These are phyloP conservation scores for Leucaena leucocephala DNA, from an alignment of 306 rosid species.

Conservation along the genomic window DNA sequence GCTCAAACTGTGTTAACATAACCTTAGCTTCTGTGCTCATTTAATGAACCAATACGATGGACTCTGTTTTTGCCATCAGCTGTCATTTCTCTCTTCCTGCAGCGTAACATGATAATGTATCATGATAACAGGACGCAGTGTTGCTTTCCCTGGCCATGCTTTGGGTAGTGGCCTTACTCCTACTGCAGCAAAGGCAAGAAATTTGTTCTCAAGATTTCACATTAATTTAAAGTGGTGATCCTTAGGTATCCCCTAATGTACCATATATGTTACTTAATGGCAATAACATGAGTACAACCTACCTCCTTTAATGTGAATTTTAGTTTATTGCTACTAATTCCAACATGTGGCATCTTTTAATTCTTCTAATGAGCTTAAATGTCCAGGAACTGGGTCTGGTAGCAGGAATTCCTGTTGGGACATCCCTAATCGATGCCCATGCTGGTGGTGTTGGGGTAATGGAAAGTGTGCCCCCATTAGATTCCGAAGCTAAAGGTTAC, in stretches of 20 bases:
- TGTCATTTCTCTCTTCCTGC: constrained; percentile 37
- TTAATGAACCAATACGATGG: constrained; percentile 5
- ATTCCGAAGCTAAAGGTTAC: constrained; percentile 63
- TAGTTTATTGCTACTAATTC: constrained; percentile 33
- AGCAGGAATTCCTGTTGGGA: constrained; percentile 92
- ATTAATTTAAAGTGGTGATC: constrained; percentile 55
- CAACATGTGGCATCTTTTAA: constrained; percentile 15
- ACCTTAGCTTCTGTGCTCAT: constrained; percentile 23
- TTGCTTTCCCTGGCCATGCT: constrained; percentile 97
- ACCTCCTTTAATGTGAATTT: constrained; percentile 41
- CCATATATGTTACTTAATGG: constrained; percentile 43
- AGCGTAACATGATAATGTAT: constrained; percentile 45
- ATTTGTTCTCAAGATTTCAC: constrained; percentile 52
- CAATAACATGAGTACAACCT: constrained; percentile 27
- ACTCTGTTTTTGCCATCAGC: constrained; percentile 26
- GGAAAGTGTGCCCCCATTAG: constrained; percentile 70
- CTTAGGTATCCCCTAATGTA: constrained; percentile 46
- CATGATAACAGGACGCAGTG: constrained; percentile 88
- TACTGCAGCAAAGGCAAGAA: constrained; percentile 90
- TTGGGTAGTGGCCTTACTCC: constrained; percentile 94
- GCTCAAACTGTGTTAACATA: constrained; percentile 10
- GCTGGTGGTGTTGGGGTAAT: constrained; percentile 97
- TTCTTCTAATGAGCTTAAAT: constrained; percentile 34
- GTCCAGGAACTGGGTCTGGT: constrained; percentile 87
- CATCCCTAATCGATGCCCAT: constrained; percentile 94